Evolutionary conservation across 2,329 filamentous ascomycete genomes (phyloP), one percentile per base, ranked within the genome.

Genomic region (Pezicula carpinea): DNA sequence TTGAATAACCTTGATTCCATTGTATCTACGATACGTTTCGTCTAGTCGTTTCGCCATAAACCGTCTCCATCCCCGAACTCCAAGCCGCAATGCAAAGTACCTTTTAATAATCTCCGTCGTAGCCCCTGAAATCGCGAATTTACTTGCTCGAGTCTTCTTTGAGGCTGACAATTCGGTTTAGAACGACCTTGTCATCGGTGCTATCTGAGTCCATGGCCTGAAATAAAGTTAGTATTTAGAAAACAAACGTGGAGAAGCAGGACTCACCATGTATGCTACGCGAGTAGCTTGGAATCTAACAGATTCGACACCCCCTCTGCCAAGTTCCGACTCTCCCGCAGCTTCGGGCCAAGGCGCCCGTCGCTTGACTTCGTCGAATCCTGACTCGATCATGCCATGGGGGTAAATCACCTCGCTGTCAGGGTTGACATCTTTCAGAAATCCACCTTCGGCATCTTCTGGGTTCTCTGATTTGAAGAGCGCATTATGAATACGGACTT

Each of bases 251-350:
- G 29, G 26, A 39, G 31, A 18, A 32, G 23, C 17, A 5, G 8
- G 15, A 39, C 51, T 49, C 56, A 64, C 61, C 61, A 64, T 64
- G 64, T 95, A 96, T 8, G 85, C 92, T 38, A 92, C 87, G 21
- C 92, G 79, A 76, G 96, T 83, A 2, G 83, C 92, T 74, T 97
- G 92, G 76, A 97, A 97, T 40, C 92, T 77, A 6, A 96, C 85
- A 46, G 77, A 85, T 68, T 89, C 87, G 19, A 80, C 79, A 1
- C 84, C 85, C 10, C 73, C 74, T 55, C 76, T 78, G 10, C 76
- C 78, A 48, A 76, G 70, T 55, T 80, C 76, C 50, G 71, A 78
- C 65, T 90, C 87, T 10, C 86, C 87, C 32, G 62, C 60, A 34
- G 84, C 80, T 65, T 87, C 84, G 2, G 89, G 89, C 89, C 89